Conservation (phyloP, 2,329 filamentous ascomycete genomes). For the Madurella mycetomatis region DNA sequence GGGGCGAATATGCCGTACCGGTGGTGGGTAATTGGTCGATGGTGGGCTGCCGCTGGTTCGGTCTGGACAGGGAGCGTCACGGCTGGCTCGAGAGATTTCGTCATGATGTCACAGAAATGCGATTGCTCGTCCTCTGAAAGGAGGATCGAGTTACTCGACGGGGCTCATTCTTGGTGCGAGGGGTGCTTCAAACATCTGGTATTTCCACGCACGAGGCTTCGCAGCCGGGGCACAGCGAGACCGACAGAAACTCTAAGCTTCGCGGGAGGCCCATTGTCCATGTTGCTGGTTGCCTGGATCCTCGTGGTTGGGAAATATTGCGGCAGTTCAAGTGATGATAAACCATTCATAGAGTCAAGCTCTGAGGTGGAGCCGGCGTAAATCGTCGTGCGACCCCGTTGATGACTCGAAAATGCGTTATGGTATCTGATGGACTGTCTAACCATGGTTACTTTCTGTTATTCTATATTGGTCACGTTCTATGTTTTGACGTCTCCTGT, state of each 20-base stretch:
- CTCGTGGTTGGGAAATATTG: constrained; percentile 40
- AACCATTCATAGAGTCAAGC: constrained; percentile 97
- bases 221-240: constrained; percentile 37
- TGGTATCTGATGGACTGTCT: constrained; percentile 37
- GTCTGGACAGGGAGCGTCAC: constrained; percentile 40
- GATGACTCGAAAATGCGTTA: constrained; percentile 42
- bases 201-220: constrained; percentile 48
- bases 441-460: constrained; percentile 8
- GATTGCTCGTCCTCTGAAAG: constrained; percentile 63
- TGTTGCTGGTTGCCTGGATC: constrained; percentile 24
- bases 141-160: constrained; percentile 86
- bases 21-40: constrained; percentile 29
- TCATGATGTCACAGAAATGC: constrained; percentile 97
- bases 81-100: constrained; percentile 66
- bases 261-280: constrained; percentile 35
- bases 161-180: constrained; percentile 99
- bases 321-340: constrained; percentile 78
- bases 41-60: constrained; percentile 38
- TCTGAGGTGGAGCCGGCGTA: constrained; percentile 60
- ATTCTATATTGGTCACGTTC: constrained; percentile 12
- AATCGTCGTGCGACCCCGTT: constrained; percentile 35
- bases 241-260: constrained; percentile 31
- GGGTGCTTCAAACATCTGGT: constrained; percentile 49
- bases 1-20: constrained; percentile 23
- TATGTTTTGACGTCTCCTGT: constrained; percentile 1